A percentile compares a stretch with the other conserved stretches of the same genome.
phyloP scores from a whole-genome alignment of 2,329 filamentous ascomycete species.

The Neofusicoccum sp. region DNA sequence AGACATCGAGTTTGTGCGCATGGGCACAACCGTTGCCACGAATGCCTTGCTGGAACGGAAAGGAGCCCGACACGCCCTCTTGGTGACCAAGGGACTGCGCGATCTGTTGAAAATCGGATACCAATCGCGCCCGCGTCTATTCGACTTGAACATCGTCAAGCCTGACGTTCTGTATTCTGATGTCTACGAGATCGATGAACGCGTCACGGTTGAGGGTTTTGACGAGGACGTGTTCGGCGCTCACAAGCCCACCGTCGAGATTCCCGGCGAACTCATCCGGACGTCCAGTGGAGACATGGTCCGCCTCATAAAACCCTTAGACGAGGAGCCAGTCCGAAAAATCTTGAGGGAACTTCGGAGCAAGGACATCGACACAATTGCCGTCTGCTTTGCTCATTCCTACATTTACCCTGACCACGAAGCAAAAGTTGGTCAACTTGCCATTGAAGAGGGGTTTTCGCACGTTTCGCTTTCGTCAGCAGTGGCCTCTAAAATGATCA shows the following conservation, averaged over 20 bases:
- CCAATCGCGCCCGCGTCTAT: conserved; percentile 30
- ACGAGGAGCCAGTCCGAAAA: conserved; percentile 11
- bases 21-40: conserved; percentile 31
- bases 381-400: conserved; percentile 38
- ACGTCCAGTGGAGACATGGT: conserved; percentile 27
- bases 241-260: conserved; percentile 36
- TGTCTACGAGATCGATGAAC: conserved; percentile 30
- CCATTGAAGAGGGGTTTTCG: conserved; percentile 33
- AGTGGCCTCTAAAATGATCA: conserved; percentile 34
- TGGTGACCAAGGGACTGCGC: conserved; percentile 58
- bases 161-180: conserved; percentile 28
- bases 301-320: conserved; percentile 25
- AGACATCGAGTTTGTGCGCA: conserved; percentile 67
- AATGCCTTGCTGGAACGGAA: conserved; percentile 30
- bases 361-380: conserved; percentile 40
- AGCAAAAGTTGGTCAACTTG: conserved; percentile 30
- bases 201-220: conserved; percentile 29
- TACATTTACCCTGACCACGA: conserved; percentile 39
- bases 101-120: conserved; percentile 50
- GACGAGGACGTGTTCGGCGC: conserved; percentile 39
- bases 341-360: conserved; percentile 31
- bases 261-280: conserved; percentile 22
- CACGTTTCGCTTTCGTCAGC: conserved; percentile 64
- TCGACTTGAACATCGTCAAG: conserved; percentile 29
- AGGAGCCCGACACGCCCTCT: conserved; percentile 23